Percentiles rank a stretch among this genome's conserved stretches.
phyloP scores from a whole-genome alignment of 2,329 filamentous ascomycete species.

The Apiospora rasikravindrae region DNA sequence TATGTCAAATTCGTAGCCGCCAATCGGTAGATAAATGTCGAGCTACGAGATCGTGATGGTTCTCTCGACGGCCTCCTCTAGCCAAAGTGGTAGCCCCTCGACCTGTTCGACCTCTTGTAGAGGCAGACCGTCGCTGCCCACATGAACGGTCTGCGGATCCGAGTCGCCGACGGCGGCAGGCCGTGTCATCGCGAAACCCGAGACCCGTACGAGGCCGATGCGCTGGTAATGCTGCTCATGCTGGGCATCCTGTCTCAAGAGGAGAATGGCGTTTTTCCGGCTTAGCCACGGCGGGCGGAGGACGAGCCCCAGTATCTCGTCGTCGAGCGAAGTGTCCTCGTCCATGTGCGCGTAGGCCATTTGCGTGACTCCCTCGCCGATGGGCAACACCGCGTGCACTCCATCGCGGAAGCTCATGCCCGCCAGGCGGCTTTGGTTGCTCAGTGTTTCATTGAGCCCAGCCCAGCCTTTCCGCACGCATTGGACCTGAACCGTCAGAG shows the following conservation, averaged over 20 bases:
- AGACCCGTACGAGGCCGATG: slow-evolving; percentile 8
- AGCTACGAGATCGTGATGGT: not conserved
- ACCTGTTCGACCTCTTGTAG: not conserved
- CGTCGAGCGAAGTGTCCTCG: not conserved
- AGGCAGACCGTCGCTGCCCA: not conserved
- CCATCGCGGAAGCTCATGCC: not conserved
- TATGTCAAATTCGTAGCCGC: not conserved
- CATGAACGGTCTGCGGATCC: slow-evolving; percentile 4
- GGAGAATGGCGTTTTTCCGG: not conserved
- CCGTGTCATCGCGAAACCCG: not conserved
- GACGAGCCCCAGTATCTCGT: not conserved
- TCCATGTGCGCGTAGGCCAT: slow-evolving; percentile 10
- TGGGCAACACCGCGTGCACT: not conserved
- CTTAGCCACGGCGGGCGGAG: not conserved
- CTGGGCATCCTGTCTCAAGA: not conserved
- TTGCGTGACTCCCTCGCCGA: not conserved
- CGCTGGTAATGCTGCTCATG: not conserved
- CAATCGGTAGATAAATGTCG: not conserved
- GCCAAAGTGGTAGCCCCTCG: not conserved
- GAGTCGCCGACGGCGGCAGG: not conserved
- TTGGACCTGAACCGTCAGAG: not conserved
- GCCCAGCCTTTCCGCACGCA: not conserved
- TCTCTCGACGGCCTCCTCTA: not conserved
- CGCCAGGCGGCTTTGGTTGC: not conserved
- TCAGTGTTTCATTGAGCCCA: not conserved